Conservation (phyloP, 2,329 filamentous ascomycete species). For the Graphiopsis chlorocephala region DNA sequence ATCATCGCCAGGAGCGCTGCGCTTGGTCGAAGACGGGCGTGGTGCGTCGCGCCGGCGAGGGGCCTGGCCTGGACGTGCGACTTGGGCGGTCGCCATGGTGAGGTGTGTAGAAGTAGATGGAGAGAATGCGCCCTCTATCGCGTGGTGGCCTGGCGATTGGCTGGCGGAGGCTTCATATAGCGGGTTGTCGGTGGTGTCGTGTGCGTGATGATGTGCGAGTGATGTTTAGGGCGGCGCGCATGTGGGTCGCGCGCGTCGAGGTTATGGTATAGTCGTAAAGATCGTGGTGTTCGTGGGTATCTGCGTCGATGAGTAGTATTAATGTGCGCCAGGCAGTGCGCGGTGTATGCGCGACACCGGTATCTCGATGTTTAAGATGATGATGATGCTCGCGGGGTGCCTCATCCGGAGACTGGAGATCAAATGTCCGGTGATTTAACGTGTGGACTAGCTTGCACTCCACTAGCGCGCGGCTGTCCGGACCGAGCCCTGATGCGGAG, state of each 20-base stretch:
- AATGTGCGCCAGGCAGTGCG: not conserved
- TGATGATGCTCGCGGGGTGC: not conserved
- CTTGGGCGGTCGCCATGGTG: constrained; percentile 34
- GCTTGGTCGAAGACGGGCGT: constrained; percentile 34
- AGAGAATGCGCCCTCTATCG: not conserved
- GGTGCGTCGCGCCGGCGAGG: constrained; percentile 41
- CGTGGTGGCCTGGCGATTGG: not conserved
- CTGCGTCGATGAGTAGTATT: not conserved
- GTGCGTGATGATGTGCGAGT: not conserved
- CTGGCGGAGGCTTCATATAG: not conserved
- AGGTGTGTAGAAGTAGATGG: not conserved
- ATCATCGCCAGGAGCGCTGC: constrained; percentile 23
- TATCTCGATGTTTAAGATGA: not conserved
- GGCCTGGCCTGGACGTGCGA: constrained; percentile 39
- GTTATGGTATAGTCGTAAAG: not conserved
- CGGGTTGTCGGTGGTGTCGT: not conserved
- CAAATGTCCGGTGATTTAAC: not conserved
- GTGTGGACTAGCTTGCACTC: not conserved
- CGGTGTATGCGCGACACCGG: not conserved
- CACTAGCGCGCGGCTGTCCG: not conserved
- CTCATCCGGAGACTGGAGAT: not conserved
- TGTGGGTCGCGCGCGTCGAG: not conserved
- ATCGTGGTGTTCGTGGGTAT: not conserved
- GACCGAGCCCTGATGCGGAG: not conserved
- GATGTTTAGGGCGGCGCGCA: not conserved